Base-by-base conservation (phyloP, 1,139 yeast species). In the Diutina neorugosa region DNA sequence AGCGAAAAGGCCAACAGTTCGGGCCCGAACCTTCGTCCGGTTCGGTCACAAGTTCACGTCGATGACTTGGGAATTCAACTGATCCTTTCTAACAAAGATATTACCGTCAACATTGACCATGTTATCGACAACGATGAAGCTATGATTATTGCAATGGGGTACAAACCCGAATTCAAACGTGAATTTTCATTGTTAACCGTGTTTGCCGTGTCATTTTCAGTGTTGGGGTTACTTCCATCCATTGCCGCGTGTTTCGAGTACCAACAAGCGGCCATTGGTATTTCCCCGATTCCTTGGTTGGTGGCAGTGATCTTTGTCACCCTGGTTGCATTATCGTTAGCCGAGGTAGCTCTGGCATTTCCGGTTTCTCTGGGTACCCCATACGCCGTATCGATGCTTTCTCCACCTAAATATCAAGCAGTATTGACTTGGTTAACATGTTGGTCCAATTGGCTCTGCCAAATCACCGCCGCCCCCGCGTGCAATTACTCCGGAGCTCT, bases 111-210 rank as follows among this genome's bases (percentile, higher is more conserved):
- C 57, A 70, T 73, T 14, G 77, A 73, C 58, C 84, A 79, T 60
- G 75, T 62, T 16, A 67, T 79, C 12, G 76, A 70, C 55, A 53
- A 60, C 8, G 85, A 80, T 62, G 84, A 80, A 62, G 83, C 82
- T 16, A 68, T 74, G 65, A 78, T 80, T 52, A 64, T 80, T 60
- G 84, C 85, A 18, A 71, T 84, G 60, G 93, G 93, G 48, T 85
- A 85, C 63, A 82, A 82, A 62, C 87, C 81, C 59, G 91, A 85
- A 62, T 81, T 85, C 64, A 80, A 80, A 61, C 78, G 93, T 64
- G 88, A 85, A 59, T 81, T 82, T 57, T 74, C 81, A 4, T 63
- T 81, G 25, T 76, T 81, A 70, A 74, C 86, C 4, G 77, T 84
- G 1, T 78, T 84, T 57, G 80, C 84, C 46, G 87, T 84, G 27